phyloP scores from a whole-genome alignment of 176 grass and related monocot genomes.

The Eragrostis nindensis region DNA sequence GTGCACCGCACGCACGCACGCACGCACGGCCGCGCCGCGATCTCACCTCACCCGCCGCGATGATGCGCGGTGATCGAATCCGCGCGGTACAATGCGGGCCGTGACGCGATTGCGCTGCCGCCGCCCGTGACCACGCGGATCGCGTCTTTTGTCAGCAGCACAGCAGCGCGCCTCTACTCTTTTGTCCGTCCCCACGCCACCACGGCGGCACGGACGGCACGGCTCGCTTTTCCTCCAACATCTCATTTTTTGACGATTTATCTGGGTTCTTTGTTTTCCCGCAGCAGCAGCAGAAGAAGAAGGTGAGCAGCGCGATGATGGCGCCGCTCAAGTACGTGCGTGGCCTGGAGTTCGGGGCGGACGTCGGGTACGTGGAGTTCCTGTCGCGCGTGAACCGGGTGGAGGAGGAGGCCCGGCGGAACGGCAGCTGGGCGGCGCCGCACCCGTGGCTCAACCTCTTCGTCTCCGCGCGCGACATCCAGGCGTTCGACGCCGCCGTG shows the following conservation, averaged over 20 bases:
- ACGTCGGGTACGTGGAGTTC: slow-evolving; percentile 82
- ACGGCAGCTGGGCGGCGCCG: slow-evolving; percentile 78
- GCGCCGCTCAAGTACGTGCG: slow-evolving; percentile 60
- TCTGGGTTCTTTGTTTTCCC: too few species aligned
- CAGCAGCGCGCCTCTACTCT: too few species aligned
- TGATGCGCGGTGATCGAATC: slow-evolving; percentile 12
- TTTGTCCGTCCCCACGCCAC: neutral
- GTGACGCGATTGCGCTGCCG: slow-evolving; percentile 35
- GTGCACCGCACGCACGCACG: neutral
- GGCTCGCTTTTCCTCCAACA: neutral
- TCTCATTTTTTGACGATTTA: too few species aligned
- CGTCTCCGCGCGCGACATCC: slow-evolving; percentile 66
- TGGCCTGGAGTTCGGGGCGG: slow-evolving; percentile 75
- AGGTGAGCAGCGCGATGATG: slow-evolving; percentile 49
- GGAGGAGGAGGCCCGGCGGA: slow-evolving; percentile 80
- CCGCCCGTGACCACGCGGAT: slow-evolving; percentile 49
- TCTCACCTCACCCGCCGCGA: neutral
- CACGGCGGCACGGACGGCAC: slow-evolving; percentile 25
- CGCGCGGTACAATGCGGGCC: slow-evolving; percentile 36
- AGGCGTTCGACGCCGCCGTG: slow-evolving; percentile 63
- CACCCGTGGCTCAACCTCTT: slow-evolving; percentile 99
- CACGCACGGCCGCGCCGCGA: slow-evolving; percentile 3
- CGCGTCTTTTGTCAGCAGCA: slow-evolving; percentile 41
- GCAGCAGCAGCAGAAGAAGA: neutral
- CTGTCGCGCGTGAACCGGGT: slow-evolving; percentile 77